Conservation (phyloP, 1,284 basidiomycete species). For the Ustilago trichophora region DNA sequence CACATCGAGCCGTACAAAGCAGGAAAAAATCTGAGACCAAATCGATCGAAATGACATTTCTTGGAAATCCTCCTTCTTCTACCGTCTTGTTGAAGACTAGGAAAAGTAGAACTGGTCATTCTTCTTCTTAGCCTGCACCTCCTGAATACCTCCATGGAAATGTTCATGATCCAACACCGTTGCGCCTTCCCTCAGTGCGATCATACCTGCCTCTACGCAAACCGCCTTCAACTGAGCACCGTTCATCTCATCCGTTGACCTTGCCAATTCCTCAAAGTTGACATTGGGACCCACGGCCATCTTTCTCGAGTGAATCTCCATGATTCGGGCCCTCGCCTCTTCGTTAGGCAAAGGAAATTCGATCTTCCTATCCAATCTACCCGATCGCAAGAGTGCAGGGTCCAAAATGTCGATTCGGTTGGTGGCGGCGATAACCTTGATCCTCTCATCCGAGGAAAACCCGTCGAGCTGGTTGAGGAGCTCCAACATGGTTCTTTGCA, state of each 20-base stretch:
- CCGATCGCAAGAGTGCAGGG: slow-evolving; percentile 78
- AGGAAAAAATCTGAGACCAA: too few relatives aligned
- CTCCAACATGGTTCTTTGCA: slow-evolving; percentile 99
- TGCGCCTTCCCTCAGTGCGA: slow-evolving; percentile 91
- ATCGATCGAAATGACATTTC: too few relatives aligned
- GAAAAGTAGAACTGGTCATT: slow-evolving; percentile 64
- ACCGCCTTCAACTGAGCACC: slow-evolving; percentile 71
- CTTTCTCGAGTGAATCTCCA: slow-evolving; percentile 88
- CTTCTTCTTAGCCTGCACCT: slow-evolving; percentile 67
- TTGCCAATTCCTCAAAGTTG: slow-evolving; percentile 79
- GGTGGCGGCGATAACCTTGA: slow-evolving; percentile 99
- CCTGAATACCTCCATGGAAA: slow-evolving; percentile 65
- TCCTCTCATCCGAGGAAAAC: slow-evolving; percentile 88
- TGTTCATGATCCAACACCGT: slow-evolving; percentile 69
- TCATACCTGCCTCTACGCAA: slow-evolving; percentile 98
- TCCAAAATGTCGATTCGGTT: slow-evolving; percentile 98
- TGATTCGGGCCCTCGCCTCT: slow-evolving; percentile 76
- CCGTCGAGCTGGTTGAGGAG: slow-evolving; percentile 88
- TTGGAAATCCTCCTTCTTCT: too few relatives aligned
- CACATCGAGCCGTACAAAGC: too few relatives aligned
- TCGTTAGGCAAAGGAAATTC: slow-evolving; percentile 82
- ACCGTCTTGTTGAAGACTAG: neutral
- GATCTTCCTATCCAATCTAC: slow-evolving; percentile 80
- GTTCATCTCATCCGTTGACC: slow-evolving; percentile 81
- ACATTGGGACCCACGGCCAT: slow-evolving; percentile 82